Conservation (phyloP, 345 rosid genomes). For the Lepidium aucheri region DNA sequence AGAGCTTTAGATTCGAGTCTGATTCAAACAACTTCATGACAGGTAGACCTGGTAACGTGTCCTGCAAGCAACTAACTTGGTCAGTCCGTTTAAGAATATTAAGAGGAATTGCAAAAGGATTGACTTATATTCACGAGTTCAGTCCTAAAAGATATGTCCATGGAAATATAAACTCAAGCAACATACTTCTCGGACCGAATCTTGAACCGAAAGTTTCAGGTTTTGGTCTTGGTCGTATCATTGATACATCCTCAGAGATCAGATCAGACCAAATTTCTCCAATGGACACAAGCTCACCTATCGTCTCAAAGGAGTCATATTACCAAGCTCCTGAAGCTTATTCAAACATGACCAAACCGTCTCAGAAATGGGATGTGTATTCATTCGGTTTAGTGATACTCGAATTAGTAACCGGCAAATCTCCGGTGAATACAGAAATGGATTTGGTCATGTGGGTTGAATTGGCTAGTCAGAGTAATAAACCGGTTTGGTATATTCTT, state of each 20-base stretch:
- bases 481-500: conserved; percentile 50
- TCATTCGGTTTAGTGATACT: conserved; percentile 78
- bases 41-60: conserved; percentile 59
- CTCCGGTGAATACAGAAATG: conserved; percentile 40
- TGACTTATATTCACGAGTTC: conserved; percentile 67
- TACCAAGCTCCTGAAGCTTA: conserved; percentile 82
- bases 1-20: neutral
- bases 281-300: conserved; percentile 35
- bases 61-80: conserved; percentile 62
- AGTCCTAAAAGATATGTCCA: conserved; percentile 75
- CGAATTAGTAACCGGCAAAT: conserved; percentile 70
- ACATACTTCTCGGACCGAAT: conserved; percentile 64
- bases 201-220: conserved; percentile 73
- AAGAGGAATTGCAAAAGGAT: conserved; percentile 69
- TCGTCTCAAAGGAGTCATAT: conserved; percentile 27
- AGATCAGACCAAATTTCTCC: conserved; percentile 52
- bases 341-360: conserved; percentile 53
- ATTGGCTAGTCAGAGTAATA: conserved; percentile 47
- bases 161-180: conserved; percentile 73
- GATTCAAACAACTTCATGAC: neutral
- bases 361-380: conserved; percentile 96
- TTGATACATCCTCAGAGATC: conserved; percentile 44
- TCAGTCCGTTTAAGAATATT: conserved; percentile 51
- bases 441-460: conserved; percentile 72
- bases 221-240: conserved; percentile 69